These are phyloP conservation scores for Fusarium sp. DNA, from an alignment of 2,329 filamentous ascomycete species.

Conservation along the genomic window DNA sequence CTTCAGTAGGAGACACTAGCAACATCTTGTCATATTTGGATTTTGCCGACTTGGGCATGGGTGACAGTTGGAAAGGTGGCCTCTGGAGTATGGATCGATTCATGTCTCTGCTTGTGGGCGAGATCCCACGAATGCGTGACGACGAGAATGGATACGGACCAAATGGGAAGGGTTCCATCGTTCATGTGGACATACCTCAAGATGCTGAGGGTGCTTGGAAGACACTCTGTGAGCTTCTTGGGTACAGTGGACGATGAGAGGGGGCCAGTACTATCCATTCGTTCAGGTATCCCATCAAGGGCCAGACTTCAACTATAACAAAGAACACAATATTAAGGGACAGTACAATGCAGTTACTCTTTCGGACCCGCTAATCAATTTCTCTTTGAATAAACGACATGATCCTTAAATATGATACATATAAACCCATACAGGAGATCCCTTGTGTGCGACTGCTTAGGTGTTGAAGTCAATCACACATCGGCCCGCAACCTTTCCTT, in stretches of 20 bases:
- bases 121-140: conserved; percentile 39
- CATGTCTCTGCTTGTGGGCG: conserved; percentile 34
- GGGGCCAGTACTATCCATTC: not conserved
- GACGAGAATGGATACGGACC: conserved; percentile 37
- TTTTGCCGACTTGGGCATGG: not conserved
- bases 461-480: not conserved
- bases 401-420: not conserved
- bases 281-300: too few species aligned
- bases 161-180: conserved; percentile 33
- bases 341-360: too few species aligned
- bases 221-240: conserved; percentile 10
- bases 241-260: conserved; percentile 6
- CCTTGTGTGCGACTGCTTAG: not conserved
- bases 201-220: conserved; percentile 26
- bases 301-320: too few species aligned
- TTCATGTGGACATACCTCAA: conserved; percentile 28
- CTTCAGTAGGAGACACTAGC: not conserved
- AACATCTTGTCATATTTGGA: conserved; percentile 6
- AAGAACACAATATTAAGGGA: too few species aligned
- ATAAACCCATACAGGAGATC: not conserved
- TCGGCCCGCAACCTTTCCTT: not conserved
- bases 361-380: not conserved
- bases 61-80: not conserved
- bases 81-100: conserved; percentile 38
- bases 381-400: not conserved